Evolutionary conservation across 129 eudicot species (phyloP), one percentile per base, ranked within the genome.

Genomic region (Centrapalus pauciflorus): DNA sequence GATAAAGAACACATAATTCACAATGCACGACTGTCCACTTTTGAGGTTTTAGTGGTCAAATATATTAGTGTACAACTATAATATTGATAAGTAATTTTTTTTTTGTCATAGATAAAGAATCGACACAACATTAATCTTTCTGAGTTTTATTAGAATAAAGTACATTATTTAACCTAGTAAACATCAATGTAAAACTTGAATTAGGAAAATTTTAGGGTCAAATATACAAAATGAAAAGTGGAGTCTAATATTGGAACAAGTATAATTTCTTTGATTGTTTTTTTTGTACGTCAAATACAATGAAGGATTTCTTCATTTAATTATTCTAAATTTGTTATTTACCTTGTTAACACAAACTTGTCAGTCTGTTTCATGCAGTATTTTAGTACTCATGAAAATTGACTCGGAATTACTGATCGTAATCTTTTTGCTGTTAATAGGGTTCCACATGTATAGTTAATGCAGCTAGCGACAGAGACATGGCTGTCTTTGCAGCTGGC

Each of bases 401-500:
- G 17, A 61, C 3, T 33, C 1, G 32, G 60, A 55, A 68, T 0
- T 38, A 25, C 40, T 70, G 25, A 51, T 61, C 40, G 55, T 24
- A 38, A 50, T 55, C 10, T 74, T 74, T 30, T 55, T 66, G 8
- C 58, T 74, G 73, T 57, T 40, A 73, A 76, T 90, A 94, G 99
- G 99, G 99, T 51, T 89, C 97, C 14, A 78, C 86, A 55, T 94
- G 99, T 54, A 84, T 94, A 78, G 90, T 89, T 12, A 94, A 94
- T 81, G 93, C 99, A 61, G 99, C 97, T 67, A 94, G 95, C 61
- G 97, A 94, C 66, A 84, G 88, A 81, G 99, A 94, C 67, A 87
- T 89, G 90, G 88, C 88, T 66, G 97, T 94, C 11, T 94, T 94
- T 77, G 93, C 99, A 64, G 86, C 90, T 57, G 99, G 99, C 66